A percentile compares a stretch with the other conserved stretches of the same genome.
Evolutionary conservation across 192 early-diverging fungal genomes (phyloP).

Genomic region (Phycomyces blakesleeanus): DNA sequence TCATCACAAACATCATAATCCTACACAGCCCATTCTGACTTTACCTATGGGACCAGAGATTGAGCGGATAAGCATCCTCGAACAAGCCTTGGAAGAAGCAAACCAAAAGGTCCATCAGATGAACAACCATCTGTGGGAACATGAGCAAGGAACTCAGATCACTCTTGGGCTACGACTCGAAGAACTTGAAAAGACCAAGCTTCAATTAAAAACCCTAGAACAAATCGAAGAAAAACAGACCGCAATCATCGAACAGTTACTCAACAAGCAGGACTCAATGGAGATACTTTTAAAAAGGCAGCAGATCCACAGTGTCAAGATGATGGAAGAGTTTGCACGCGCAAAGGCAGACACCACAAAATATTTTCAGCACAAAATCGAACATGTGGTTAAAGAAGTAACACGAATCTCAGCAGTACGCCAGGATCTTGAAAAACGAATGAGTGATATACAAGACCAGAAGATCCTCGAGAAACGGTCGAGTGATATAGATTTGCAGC

Average conservation of each 20-base stretch:
- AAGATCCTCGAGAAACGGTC: background rate
- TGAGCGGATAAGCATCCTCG: background rate
- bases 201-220: slow-evolving; percentile 18
- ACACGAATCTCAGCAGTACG: background rate
- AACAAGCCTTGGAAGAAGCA: background rate
- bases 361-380: background rate
- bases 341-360: background rate
- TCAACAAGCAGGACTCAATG: background rate
- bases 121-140: slow-evolving; percentile 18
- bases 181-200: slow-evolving; percentile 24
- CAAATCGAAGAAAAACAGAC: slow-evolving; percentile 28
- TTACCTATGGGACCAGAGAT: no score
- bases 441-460: no score
- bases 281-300: background rate
- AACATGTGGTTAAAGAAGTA: background rate
- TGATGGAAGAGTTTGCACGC: background rate
- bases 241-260: slow-evolving; percentile 15
- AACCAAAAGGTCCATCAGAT: background rate
- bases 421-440: no score
- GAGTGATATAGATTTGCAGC: background rate
- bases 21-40: no score
- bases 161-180: slow-evolving; percentile 15
- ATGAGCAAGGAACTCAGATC: slow-evolving; percentile 28
- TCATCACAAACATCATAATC: no score
- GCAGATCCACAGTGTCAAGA: background rate